These are phyloP conservation scores for Phlyctochytrium bullatum DNA, from an alignment of 192 early-diverging fungal species.

Conservation along the genomic window DNA sequence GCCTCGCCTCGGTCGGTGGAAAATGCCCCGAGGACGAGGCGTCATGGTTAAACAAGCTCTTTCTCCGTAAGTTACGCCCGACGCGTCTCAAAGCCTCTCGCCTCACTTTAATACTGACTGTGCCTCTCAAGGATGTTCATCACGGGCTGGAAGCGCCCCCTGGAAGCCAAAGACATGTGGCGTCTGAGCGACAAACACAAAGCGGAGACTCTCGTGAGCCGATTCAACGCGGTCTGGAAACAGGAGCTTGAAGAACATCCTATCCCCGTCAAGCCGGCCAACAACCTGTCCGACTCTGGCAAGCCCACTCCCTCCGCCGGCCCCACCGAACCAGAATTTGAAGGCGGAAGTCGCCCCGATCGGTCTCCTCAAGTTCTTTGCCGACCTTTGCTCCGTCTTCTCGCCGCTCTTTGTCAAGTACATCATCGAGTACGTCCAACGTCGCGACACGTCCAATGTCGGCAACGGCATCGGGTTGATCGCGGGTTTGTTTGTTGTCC, in stretches of 20 bases:
- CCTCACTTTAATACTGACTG: no score
- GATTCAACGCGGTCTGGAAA: slow-evolving; percentile 1
- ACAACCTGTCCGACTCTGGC: no score
- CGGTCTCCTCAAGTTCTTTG: slow-evolving; percentile 33
- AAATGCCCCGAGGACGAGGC: no score
- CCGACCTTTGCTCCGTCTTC: slow-evolving; percentile 35
- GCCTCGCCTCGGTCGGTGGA: no score
- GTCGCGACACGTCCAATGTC: not conserved
- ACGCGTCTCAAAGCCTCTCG: no score
- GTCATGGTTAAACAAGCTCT: no score
- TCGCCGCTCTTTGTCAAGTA: slow-evolving; percentile 50
- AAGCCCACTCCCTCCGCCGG: no score
- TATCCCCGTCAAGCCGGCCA: not conserved
- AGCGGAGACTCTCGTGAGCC: not conserved
- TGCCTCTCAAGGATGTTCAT: no score
- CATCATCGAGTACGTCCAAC: slow-evolving; percentile 34
- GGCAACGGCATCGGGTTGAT: not conserved
- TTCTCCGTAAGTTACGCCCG: no score
- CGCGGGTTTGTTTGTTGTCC: not conserved
- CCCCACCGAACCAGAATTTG: no score
- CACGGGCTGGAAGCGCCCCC: slow-evolving; percentile 16
- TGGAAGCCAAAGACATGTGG: slow-evolving; percentile 17
- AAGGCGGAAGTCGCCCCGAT: no score
- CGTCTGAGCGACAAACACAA: not conserved
- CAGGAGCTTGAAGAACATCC: no score